Evolutionary conservation across 2,329 filamentous ascomycete species (phyloP).

Genomic region (Talaromyces sp.): DNA sequence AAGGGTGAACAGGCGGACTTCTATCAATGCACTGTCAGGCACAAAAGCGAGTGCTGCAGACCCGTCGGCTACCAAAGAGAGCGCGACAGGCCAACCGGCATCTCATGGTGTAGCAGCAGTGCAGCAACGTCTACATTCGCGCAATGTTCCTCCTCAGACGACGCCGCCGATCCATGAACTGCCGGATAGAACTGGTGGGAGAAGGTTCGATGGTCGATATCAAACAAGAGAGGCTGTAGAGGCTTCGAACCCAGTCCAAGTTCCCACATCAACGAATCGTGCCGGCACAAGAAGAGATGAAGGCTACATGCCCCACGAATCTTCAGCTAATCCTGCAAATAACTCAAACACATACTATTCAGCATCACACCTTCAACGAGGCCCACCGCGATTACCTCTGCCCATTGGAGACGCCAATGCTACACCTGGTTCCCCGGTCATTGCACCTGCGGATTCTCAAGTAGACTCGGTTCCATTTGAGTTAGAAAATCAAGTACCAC

Average conservation of each 20-base stretch:
- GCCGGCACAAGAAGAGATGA: conserved; percentile 28
- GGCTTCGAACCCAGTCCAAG: conserved; percentile 38
- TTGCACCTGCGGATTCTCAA: conserved; percentile 62
- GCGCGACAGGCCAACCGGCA: conserved; percentile 39
- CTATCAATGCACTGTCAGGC: conserved; percentile 39
- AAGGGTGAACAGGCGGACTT: conserved; percentile 40
- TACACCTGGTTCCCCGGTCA: conserved; percentile 84
- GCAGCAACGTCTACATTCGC: conserved; percentile 42
- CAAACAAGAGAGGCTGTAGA: conserved; percentile 29
- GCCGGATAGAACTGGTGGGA: conserved; percentile 25
- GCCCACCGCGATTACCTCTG: conserved; percentile 78
- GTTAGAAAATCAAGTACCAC: conserved; percentile 53
- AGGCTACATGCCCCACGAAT: conserved; percentile 30
- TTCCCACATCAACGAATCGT: conserved; percentile 30
- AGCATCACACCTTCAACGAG: conserved; percentile 42
- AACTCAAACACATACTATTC: conserved; percentile 50
- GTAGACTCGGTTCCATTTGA: conserved; percentile 46
- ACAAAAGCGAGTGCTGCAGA: conserved; percentile 42
- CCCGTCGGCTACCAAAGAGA: conserved; percentile 43
- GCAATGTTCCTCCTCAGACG: conserved; percentile 32
- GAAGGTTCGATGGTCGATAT: conserved; percentile 23
- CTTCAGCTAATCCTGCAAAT: conserved; percentile 48
- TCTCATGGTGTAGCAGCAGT: conserved; percentile 34
- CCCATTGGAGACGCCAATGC: conserved; percentile 90
- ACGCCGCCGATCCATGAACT: conserved; percentile 25